Base-by-base conservation (phyloP, 2,329 filamentous ascomycete genomes). In the Aaosphaeria pasadenensis region DNA sequence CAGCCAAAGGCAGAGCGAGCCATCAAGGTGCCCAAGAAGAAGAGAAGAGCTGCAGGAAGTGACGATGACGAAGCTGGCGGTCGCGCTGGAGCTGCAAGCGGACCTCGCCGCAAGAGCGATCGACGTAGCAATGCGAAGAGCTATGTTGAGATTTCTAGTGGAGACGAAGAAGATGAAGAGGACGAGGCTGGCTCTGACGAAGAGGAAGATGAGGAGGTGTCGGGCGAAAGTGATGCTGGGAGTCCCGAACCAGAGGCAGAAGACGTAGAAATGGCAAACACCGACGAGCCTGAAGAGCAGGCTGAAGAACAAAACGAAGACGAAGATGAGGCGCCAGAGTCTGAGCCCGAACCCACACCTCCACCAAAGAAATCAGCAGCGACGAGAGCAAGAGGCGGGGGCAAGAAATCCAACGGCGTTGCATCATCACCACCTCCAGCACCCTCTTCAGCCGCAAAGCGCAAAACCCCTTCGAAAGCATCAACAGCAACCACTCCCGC, bases 111-210 rank as follows among this genome's bases (percentile, higher is more conserved):
- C 43, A 77, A 76, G 58, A 67, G 71, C 39, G 66, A 58, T 29
- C 58, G 69, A 2, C 64, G 72, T 13, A 70, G 68, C 58, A 46
- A 63, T 48, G 44, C 61, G 43, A 41, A 72, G 55, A 78, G 70
- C 55, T 79, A 79, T 49, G 65, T 70, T 3, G 76, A 77, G 45
- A 53, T 70, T 13, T 71, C 68, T 33, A 72, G 69, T 45, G 73
- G 75, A 29, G 71, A 73, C 30, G 73, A 71, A 9, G 63, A 60
- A 4, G 64, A 70, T 30, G 64, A 59, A 44, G 57, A 57, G 41
- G 63, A 53, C 30, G 60, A 56, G 24, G 70, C 60, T 29, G 52
- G 59, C 33, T 46, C 36, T 7, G 53, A 62, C 29, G 42, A 24
- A 5, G 50, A 54, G 29, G 47, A 52, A n/a, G 54, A 42, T 4